phyloP scores from a whole-genome alignment of 352 stramenopile species.

The Chrysophaeum taylorii region DNA sequence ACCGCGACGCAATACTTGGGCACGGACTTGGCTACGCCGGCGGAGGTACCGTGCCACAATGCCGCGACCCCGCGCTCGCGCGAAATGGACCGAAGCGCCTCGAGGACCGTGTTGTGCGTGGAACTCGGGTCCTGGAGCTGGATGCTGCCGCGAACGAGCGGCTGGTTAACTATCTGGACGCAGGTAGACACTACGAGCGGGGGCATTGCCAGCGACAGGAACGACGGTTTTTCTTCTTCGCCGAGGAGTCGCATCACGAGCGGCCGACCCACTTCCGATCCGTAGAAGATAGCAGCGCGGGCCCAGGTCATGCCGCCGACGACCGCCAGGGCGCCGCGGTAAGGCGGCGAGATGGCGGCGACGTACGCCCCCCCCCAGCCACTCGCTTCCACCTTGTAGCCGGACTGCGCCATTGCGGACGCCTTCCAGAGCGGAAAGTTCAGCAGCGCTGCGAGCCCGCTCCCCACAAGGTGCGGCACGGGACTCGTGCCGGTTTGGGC shows the following conservation, averaged over 20 bases:
- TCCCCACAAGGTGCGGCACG: background rate
- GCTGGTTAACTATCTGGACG: constrained; percentile 71
- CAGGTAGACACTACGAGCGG: constrained; percentile 43
- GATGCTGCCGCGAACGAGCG: constrained; percentile 57
- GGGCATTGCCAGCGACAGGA: constrained; percentile 36
- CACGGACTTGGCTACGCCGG: constrained; percentile 67
- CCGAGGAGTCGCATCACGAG: constrained; percentile 20
- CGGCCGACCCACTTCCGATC: constrained; percentile 52
- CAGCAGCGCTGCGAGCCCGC: background rate
- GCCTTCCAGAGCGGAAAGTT: constrained; percentile 18
- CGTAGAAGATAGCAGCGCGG: constrained; percentile 66
- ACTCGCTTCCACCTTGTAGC: background rate
- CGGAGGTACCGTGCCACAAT: constrained; percentile 62
- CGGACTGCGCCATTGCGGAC: constrained; percentile 2
- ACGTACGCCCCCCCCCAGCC: constrained; percentile 40
- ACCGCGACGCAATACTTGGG: constrained; percentile 70
- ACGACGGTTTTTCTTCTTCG: background rate
- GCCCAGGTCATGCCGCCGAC: constrained; percentile 71
- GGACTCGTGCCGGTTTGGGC: too few species aligned
- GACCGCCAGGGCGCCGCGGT: constrained; percentile 57
- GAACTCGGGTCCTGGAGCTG: constrained; percentile 57
- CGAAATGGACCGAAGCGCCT: constrained; percentile 50
- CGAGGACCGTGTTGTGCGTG: constrained; percentile 37
- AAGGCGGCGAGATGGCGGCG: constrained; percentile 56
- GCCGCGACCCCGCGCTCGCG: constrained; percentile 45